Conservation (phyloP, 192 early-diverging fungal species). For the Umbelopsis sp. region DNA sequence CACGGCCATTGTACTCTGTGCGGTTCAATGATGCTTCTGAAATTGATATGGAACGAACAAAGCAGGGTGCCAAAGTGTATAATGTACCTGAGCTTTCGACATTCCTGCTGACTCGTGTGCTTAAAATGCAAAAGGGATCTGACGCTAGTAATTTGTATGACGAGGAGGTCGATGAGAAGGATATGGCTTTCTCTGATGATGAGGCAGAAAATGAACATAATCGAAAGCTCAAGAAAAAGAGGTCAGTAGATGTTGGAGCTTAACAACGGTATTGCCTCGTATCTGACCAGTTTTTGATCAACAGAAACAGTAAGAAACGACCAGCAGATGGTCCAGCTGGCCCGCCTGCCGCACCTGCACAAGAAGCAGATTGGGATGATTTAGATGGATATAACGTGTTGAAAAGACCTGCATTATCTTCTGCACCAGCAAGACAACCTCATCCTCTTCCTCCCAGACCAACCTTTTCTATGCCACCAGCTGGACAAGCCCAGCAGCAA, state of each 20-base stretch:
- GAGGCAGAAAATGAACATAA: conserved; percentile 77
- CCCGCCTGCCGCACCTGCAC: not conserved
- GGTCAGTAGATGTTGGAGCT: conserved; percentile 14
- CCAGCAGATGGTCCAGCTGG: not conserved
- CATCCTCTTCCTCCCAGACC: conserved; percentile 4
- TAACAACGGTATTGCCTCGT: too few relatives aligned
- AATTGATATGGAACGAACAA: conserved; percentile 51
- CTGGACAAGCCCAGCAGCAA: not conserved
- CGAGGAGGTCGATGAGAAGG: conserved; percentile 85
- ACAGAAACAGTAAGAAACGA: not conserved
- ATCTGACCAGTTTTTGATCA: not conserved
- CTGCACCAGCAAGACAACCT: not conserved
- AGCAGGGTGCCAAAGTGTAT: conserved; percentile 58
- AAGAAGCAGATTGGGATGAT: conserved; percentile 3
- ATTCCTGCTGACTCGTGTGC: conserved; percentile 67
- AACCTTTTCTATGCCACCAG: not conserved
- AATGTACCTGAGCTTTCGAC: conserved; percentile 60
- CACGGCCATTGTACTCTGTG: conserved; percentile 80
- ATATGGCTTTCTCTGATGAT: conserved; percentile 95
- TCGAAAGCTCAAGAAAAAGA: conserved; percentile 48
- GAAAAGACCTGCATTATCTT: not conserved
- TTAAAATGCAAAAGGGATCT: conserved; percentile 74
- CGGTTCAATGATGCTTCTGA: conserved; percentile 69
- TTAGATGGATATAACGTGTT: conserved; percentile 11
- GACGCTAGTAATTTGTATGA: conserved; percentile 95